Conservation (phyloP, 75 land plant genomes). For the Cunninghamia lanceolata region DNA sequence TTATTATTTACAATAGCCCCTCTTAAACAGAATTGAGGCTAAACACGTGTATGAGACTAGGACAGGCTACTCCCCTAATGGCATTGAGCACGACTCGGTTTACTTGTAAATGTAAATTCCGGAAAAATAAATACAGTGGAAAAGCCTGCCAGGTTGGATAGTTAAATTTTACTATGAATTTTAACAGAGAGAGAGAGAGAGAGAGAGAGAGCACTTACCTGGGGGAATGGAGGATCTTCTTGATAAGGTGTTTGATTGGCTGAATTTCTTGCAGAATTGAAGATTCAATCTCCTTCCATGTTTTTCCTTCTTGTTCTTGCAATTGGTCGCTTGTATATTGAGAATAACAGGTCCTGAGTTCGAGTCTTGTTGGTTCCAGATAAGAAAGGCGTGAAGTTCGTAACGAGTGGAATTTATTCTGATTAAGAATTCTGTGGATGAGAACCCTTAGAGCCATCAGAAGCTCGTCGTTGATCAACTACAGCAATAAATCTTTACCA, state of each 20-base stretch:
- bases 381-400: background rate
- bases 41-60: background rate
- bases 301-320: background rate
- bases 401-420: background rate
- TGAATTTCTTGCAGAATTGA: background rate
- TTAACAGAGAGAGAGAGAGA: background rate
- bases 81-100: background rate
- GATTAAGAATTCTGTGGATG: background rate
- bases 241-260: background rate
- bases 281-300: background rate
- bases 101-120: background rate
- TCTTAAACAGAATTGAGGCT: background rate
- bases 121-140: background rate
- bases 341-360: background rate
- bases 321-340: background rate
- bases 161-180: background rate
- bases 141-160: background rate
- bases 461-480: background rate
- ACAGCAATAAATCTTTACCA: background rate
- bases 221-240: background rate
- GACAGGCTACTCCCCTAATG: background rate
- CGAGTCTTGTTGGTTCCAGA: background rate
- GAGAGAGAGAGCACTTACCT: background rate
- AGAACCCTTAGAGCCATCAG: background rate
- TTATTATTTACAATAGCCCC: background rate